Evolutionary conservation across 192 early-diverging fungal genomes (phyloP), one percentile per base, ranked within the genome.

Genomic region (Umbelopsis ramanniana): DNA sequence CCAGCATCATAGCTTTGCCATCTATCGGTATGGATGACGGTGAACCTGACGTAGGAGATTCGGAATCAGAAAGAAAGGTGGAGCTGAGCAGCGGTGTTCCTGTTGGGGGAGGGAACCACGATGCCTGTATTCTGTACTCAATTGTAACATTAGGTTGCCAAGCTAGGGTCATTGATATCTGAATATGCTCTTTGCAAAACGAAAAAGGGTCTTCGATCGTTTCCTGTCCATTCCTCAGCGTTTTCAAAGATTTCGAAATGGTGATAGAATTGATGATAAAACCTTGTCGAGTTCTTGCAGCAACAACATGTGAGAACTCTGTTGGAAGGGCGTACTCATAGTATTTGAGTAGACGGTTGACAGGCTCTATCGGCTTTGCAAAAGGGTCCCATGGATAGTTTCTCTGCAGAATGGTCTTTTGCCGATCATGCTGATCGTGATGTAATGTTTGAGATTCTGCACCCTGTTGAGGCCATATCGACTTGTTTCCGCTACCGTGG

Each of bases 101-200:
- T 10, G 70, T 52, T 10, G 70, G 68, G 22, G 67, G 23, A 21
- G 78, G 78, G 4, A 76, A 66, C 67, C 82, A 81, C 23, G 75
- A 75, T 24, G 83, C 87, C 23, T 84, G 87, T 54, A 92, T 88
- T 70, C 84, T 81, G 78, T 94, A 94, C 29, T 92, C 86, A 29
- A 94, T 84, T 2, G 85, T 90, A 38, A 94, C 84, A 71, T 92
- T 91, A 14, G 91, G 90, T 48, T 90, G 86, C 90, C 90, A 92
- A 12, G 86, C 81, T 66, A 93, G 69, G 38, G 89, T 84, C 85
- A 94, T 84, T 24, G 80, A 86, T 40, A 94, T 81, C 50, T 84
- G 75, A 23, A 76, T 60, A 17, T 71, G 70, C 50, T 76, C 75
- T 37, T 76, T 76, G 22, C 50, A 67, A 15, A 68, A 38, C 19